Conservation (phyloP, 2,329 filamentous ascomycete species). For the Trichoderma sp. region DNA sequence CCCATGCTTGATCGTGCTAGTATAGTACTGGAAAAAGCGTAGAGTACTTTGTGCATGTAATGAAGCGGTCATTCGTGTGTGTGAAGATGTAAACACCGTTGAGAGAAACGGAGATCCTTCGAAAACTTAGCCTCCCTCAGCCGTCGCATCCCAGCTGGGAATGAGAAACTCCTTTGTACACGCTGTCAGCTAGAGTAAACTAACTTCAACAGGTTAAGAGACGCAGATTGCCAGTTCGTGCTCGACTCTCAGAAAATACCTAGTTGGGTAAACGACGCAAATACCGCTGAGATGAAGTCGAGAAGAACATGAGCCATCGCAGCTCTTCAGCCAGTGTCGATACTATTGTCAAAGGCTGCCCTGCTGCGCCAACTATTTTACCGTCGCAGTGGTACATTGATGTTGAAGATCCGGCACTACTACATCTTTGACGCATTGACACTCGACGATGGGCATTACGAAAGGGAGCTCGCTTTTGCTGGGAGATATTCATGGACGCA, state of each 20-base stretch:
- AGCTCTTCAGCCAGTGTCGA: background rate
- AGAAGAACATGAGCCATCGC: background rate
- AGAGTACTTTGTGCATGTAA: background rate
- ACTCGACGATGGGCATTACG: background rate
- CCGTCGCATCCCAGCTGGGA: background rate
- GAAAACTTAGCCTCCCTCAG: background rate
- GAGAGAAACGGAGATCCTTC: background rate
- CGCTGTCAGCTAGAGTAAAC: background rate
- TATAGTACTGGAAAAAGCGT: background rate
- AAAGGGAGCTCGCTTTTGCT: background rate
- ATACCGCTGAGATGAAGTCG: background rate
- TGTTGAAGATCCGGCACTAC: background rate
- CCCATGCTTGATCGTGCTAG: background rate
- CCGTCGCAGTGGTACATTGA: background rate
- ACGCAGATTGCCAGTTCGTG: background rate
- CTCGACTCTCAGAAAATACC: background rate
- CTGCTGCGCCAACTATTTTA: background rate
- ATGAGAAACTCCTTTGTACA: background rate
- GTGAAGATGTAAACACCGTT: background rate
- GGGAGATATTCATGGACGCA: background rate
- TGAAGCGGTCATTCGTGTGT: no score
- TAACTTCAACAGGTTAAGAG: background rate
- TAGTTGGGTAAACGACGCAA: background rate
- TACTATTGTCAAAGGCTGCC: background rate
- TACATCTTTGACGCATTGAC: background rate